Evolutionary conservation across 2,329 filamentous ascomycete genomes (phyloP).

Genomic region (Malbranchea cinnamomea): DNA sequence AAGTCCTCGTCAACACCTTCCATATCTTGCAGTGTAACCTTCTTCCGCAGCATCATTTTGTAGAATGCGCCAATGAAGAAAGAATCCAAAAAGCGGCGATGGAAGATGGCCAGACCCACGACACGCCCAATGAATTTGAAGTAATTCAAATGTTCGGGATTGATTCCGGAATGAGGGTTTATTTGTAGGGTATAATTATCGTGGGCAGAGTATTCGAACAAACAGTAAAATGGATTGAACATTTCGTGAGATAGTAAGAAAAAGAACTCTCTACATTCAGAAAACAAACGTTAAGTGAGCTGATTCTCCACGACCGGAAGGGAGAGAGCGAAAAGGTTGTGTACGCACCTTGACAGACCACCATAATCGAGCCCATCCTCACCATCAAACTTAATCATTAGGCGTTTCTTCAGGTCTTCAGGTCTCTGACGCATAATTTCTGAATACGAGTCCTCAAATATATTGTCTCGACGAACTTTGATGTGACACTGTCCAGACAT

Average conservation of each 20-base stretch:
- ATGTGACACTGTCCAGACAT: slow-evolving; percentile 94
- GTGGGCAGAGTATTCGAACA: slow-evolving; percentile 98
- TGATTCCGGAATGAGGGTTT: slow-evolving; percentile 98
- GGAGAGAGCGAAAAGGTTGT: not conserved
- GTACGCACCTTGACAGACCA: slow-evolving; percentile 66
- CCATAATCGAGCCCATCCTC: slow-evolving; percentile 97
- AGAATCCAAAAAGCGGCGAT: slow-evolving; percentile 89
- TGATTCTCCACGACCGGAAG: not conserved
- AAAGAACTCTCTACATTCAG: slow-evolving; percentile 69
- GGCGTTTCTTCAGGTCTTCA: slow-evolving; percentile 87
- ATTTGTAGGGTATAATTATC: slow-evolving; percentile 99
- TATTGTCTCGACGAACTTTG: slow-evolving; percentile 90
- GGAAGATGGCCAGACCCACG: slow-evolving; percentile 94
- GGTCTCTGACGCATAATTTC: slow-evolving; percentile 96
- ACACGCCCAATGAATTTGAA: slow-evolving; percentile 99
- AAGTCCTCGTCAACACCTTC: slow-evolving; percentile 98
- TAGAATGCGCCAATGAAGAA: slow-evolving; percentile 99
- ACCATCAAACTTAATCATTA: slow-evolving; percentile 99
- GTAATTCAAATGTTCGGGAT: slow-evolving; percentile 97
- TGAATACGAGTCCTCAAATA: slow-evolving; percentile 97
- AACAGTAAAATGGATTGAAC: slow-evolving; percentile 99
- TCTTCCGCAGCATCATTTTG: slow-evolving; percentile 97
- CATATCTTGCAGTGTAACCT: slow-evolving; percentile 86
- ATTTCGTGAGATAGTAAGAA: slow-evolving; percentile 98
- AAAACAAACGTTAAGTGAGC: slow-evolving; percentile 4